Conservation (phyloP, 768 basidiomycete species). For the Peribolospora kevripleyi region DNA sequence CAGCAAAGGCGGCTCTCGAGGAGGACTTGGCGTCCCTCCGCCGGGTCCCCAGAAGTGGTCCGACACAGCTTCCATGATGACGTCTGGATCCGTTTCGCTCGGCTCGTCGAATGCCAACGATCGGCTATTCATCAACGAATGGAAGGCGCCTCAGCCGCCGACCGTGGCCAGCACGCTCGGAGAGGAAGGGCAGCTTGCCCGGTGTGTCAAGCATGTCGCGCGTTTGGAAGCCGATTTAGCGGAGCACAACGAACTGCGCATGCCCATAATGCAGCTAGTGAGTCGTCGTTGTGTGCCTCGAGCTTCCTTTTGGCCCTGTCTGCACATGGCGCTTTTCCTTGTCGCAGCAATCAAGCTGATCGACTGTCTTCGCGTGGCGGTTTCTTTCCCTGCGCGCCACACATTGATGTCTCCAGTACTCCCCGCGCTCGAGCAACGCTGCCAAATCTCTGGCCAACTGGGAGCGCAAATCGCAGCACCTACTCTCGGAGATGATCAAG, state of each 20-base stretch:
- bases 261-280: slow-evolving; percentile 61
- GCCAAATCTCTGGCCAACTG: slow-evolving; percentile 45
- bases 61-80: neutral
- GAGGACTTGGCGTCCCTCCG: too few species aligned
- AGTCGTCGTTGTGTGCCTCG: slow-evolving; percentile 7
- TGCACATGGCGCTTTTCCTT: neutral
- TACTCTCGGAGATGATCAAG: slow-evolving; percentile 79
- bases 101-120: slow-evolving; percentile 26
- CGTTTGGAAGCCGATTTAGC: slow-evolving; percentile 55
- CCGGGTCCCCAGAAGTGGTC: too few species aligned
- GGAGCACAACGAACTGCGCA: slow-evolving; percentile 55
- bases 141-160: slow-evolving; percentile 75
- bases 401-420: slow-evolving; percentile 33
- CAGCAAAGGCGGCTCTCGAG: neutral
- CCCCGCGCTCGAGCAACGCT: slow-evolving; percentile 45
- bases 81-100: neutral
- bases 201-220: slow-evolving; percentile 53
- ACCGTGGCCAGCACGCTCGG: slow-evolving; percentile 61
- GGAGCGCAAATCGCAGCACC: slow-evolving; percentile 71
- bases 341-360: slow-evolving; percentile 2
- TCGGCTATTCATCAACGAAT: slow-evolving; percentile 59
- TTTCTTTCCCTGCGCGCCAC: too few species aligned
- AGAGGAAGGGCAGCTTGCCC: slow-evolving; percentile 80
- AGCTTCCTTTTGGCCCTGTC: neutral
- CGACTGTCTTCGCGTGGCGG: too few species aligned